Evolutionary conservation across 768 basidiomycete species (phyloP).

Genomic region (Podaxis sp.): DNA sequence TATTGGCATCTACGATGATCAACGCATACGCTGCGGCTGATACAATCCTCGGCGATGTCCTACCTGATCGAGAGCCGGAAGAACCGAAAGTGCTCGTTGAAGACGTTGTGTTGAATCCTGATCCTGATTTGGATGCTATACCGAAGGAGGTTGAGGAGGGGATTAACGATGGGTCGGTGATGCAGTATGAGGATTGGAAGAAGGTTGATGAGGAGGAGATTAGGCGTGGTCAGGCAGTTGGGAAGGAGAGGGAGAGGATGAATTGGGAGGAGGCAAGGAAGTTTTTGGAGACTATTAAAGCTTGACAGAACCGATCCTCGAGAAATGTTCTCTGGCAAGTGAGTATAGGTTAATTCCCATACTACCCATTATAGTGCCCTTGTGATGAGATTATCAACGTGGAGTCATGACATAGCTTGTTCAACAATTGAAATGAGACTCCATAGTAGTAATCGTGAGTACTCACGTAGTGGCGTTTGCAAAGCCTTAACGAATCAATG

Average conservation of each 20-base stretch:
- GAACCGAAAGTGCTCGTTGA: slow-evolving; percentile 14
- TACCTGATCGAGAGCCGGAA: slow-evolving; percentile 12
- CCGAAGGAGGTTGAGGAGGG: slow-evolving; percentile 50
- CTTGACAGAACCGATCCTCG: neutral
- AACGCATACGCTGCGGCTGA: slow-evolving; percentile 83
- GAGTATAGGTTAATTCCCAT: no score
- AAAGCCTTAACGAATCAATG: no score
- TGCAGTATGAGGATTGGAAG: slow-evolving; percentile 75
- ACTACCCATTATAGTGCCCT: no score
- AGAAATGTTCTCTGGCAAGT: no score
- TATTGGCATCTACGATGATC: slow-evolving; percentile 91
- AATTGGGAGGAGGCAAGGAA: slow-evolving; percentile 56
- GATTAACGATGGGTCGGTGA: slow-evolving; percentile 42
- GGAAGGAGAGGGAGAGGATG: slow-evolving; percentile 81
- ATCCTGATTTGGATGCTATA: slow-evolving; percentile 42
- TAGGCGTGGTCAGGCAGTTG: slow-evolving; percentile 48
- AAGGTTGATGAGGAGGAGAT: slow-evolving; percentile 71
- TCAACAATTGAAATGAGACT: no score
- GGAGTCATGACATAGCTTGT: no score
- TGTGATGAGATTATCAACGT: no score
- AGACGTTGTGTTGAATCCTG: slow-evolving; percentile 29
- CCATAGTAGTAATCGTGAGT: no score
- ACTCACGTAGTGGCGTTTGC: no score
- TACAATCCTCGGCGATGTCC: slow-evolving; percentile 61
- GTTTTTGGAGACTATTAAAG: slow-evolving; percentile 19